Evolutionary conservation across 164 flowering plant genomes (phyloP).

Genomic region (Vitis rotundifolia): DNA sequence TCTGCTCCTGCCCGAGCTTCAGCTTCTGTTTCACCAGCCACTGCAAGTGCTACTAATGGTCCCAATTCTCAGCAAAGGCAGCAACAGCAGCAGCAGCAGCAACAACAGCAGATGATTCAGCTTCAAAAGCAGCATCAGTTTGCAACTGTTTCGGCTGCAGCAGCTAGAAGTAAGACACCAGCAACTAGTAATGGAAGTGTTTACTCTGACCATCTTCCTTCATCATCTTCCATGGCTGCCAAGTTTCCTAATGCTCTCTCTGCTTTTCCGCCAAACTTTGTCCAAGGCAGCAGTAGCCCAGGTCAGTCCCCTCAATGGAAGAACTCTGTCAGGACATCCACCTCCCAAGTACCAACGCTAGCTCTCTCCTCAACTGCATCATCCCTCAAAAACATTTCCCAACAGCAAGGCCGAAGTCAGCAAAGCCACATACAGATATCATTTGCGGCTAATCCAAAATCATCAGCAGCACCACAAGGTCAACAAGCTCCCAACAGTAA

Average conservation of each 20-base stretch:
- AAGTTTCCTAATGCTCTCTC: conserved; percentile 63
- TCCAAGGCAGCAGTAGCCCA: conserved; percentile 51
- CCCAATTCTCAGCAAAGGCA: conserved; percentile 39
- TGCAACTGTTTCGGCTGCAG: conserved; percentile 29
- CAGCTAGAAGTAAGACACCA: conserved; percentile 52
- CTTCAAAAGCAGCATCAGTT: conserved; percentile 49
- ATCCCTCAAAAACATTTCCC: conserved; percentile 56
- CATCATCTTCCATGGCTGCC: conserved; percentile 46
- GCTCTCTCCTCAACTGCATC: conserved; percentile 41
- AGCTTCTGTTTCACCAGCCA: conserved; percentile 30
- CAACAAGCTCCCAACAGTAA: conserved; percentile 37
- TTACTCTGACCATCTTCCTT: conserved; percentile 55
- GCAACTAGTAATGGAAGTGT: conserved; percentile 47
- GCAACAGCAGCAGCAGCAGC: conserved; percentile 38
- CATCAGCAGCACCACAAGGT: conserved; percentile 39
- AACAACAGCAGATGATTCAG: conserved; percentile 39
- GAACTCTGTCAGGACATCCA: conserved; percentile 41
- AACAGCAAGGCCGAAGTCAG: conserved; percentile 57
- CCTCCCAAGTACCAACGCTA: conserved; percentile 43
- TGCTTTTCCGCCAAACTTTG: conserved; percentile 56
- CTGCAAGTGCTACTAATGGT: conserved; percentile 21
- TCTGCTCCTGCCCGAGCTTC: conserved; percentile 37
- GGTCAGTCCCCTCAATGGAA: conserved; percentile 82
- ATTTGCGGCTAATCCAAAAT: conserved; percentile 60
- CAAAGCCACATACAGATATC: conserved; percentile 76